Base-by-base conservation (phyloP, 73 alveolate species). In the Paramecium octaurelia region DNA sequence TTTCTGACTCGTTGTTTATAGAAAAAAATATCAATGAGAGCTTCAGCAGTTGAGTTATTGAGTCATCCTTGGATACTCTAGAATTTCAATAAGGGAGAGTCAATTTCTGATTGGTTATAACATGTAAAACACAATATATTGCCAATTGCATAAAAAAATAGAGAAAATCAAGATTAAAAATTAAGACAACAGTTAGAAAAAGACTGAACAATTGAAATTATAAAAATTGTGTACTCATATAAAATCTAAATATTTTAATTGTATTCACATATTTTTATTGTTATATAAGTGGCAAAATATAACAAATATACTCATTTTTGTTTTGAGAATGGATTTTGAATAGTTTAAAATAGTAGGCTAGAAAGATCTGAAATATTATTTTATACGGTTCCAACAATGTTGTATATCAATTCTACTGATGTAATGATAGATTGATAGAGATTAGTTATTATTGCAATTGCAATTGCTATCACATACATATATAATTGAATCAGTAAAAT, bases 51-150 rank as follows among this genome's bases (percentile, higher is more conserved):
- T 43, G 91, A 80, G 24, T 24, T 80, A 24, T 46, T 80, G 38
- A 80, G 91, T 80, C 91, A 80, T 80, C 91, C 91, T 43, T 80
- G 91, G 91, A 80, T 80, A 14, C 29, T 80, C 5, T 14, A 80
- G n/a, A 80, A 80, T 46, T 80, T 80, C 46, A 80, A 80, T 44
- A 80, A 80, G 48, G 91, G 91, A 42, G 70, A 80, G 38, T 42
- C 91, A 44, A 48, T 80, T 20, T 80, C 91, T 43, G 91, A 80
- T 46, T 80, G 91, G 91, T 16, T 80, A 8, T 48, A 80, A 44
- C 73, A 80, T 80, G 91, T 80, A 0, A 80, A 80, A 42, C 91
- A 80, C 27, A 44, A 40, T 44, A 42, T 80, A 5, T 21, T 80
- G 8, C 91, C 91, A 6, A 80, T 80, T 31, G 91, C 91, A 0